Percentiles rank a stretch among this genome's conserved stretches.
Conservation (phyloP, 208 protist genomes). For the Trypanosoma caninum region DNA sequence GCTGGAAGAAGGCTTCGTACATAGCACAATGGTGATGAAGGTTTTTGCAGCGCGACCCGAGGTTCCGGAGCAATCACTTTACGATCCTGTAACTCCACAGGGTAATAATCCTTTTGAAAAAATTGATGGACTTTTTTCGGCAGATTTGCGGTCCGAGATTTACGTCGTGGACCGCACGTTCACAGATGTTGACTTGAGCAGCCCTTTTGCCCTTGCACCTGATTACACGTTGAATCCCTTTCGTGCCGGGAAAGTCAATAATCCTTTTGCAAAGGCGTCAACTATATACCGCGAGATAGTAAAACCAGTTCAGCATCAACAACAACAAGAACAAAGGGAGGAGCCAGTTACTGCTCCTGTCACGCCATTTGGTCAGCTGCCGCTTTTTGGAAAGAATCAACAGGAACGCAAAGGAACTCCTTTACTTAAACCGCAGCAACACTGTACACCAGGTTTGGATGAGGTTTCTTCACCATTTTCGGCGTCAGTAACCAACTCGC, state of each 20-base stretch:
- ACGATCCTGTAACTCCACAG: constrained; percentile 38
- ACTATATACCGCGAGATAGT: constrained; percentile 4
- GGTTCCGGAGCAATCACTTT: constrained; percentile 37
- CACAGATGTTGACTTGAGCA: constrained; percentile 26
- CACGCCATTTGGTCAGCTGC: constrained; percentile 76
- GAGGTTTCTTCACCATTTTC: constrained; percentile 68
- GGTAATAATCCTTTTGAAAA: constrained; percentile 56
- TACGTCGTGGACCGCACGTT: constrained; percentile 3
- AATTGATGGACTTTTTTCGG: not conserved
- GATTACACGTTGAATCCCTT: constrained; percentile 39
- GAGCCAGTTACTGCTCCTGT: constrained; percentile 45
- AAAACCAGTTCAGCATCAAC: constrained; percentile 17
- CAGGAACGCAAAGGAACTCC: constrained; percentile 10
- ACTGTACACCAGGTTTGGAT: not conserved
- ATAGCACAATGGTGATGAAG: constrained; percentile 88
- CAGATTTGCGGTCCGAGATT: constrained; percentile 1
- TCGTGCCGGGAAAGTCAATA: constrained; percentile 35
- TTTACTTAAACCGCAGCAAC: constrained; percentile 3
- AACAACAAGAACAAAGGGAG: constrained; percentile 20
- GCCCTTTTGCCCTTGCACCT: constrained; percentile 53
- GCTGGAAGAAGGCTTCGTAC: constrained; percentile 70
- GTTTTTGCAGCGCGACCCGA: constrained; percentile 70
- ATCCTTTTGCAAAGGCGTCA: constrained; percentile 34
- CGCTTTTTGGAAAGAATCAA: constrained; percentile 70
- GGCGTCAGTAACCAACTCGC: constrained; percentile 23